Percentiles rank a stretch among this genome's conserved stretches.
These are phyloP conservation scores for Nothopassalora personata DNA, from an alignment of 2,329 filamentous ascomycete genomes.

Conservation along the genomic window DNA sequence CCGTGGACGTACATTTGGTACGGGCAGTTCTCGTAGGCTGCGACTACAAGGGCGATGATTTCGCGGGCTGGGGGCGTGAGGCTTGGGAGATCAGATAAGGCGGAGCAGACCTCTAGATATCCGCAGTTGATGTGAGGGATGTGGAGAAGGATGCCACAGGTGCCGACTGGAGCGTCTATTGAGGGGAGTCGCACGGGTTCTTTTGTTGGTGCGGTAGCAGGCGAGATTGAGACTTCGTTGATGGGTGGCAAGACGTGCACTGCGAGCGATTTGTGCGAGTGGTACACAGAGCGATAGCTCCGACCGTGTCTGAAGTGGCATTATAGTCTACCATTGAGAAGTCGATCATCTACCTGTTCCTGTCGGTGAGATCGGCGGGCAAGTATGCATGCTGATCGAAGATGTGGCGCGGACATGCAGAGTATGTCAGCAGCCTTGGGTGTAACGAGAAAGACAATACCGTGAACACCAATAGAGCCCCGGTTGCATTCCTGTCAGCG, in stretches of 20 bases:
- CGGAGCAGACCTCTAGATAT: slow-evolving; percentile 5
- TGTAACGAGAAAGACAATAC: background rate
- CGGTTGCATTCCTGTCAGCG: background rate
- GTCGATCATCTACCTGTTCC: background rate
- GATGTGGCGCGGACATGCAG: background rate
- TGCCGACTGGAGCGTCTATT: slow-evolving; percentile 11
- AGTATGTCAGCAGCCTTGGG: background rate
- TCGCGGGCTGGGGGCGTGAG: slow-evolving; percentile 1
- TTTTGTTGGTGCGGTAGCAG: background rate
- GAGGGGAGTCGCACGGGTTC: slow-evolving; percentile 1
- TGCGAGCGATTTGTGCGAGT: background rate
- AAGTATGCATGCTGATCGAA: background rate
- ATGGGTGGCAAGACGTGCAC: background rate
- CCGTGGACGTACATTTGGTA: slow-evolving; percentile 9
- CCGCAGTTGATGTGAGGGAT: slow-evolving; percentile 9
- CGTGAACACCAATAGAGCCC: background rate
- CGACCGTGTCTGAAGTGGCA: background rate
- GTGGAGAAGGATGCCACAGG: slow-evolving; percentile 11
- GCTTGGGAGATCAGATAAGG: slow-evolving; percentile 5
- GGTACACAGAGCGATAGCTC: background rate
- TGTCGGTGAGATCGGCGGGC: background rate
- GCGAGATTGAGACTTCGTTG: background rate
- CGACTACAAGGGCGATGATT: slow-evolving; percentile 11
- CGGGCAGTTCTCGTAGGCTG: slow-evolving; percentile 5
- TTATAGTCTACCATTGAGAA: background rate